Base-by-base conservation (phyloP, 768 basidiomycete species). In the Rubroboletus satanas region DNA sequence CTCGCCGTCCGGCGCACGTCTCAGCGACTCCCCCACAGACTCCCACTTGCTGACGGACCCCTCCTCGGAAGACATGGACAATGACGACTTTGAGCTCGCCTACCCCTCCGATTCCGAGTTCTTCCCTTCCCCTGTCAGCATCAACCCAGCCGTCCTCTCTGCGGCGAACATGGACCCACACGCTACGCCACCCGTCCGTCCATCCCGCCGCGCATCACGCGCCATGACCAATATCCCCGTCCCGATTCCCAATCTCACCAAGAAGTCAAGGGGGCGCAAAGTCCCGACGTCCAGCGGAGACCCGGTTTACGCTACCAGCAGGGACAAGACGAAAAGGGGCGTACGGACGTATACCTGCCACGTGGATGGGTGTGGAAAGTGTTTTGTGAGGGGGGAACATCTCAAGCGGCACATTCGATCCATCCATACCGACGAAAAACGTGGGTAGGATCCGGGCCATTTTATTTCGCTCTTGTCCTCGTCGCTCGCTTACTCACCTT, bases 341-440 rank as follows among this genome's bases (percentile, higher is more conserved):
- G 49, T 62, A 14, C 73, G 87, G 45, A 75, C 79, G 29, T 87
- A 83, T 67, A 75, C 81, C 56, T 93, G 90, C 67, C 75, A 77
- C 18, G 87, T 88, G 0, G 74, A 80, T 1, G 88, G 81, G 1
- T 93, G 91, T 61, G 83, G 83, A 17, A 91, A 91, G 73, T 84
- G 84, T 53, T 94, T 94, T 62, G 82, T 82, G 36, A 76, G 91
- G 2, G 81, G 84, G 1, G 89, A 92, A 61, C 91, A 93, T 69
- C 73, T 94, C 54, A 90, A 91, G 72, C 74, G 91, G 28, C 91
- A 93, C 72, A 79, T 92, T 18, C 71, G 85, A 55, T 85, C 84
- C 51, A 85, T 93, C 46, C 90, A 93, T 69, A 91, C 90, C 2
- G 75, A 88, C 60, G 89, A 91, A 63, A 90, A 88, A 77, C 87